A percentile compares a stretch with the other conserved stretches of the same genome.
Conservation (phyloP, 768 basidiomycete species). For the Clitopilus passeckerianus region DNA sequence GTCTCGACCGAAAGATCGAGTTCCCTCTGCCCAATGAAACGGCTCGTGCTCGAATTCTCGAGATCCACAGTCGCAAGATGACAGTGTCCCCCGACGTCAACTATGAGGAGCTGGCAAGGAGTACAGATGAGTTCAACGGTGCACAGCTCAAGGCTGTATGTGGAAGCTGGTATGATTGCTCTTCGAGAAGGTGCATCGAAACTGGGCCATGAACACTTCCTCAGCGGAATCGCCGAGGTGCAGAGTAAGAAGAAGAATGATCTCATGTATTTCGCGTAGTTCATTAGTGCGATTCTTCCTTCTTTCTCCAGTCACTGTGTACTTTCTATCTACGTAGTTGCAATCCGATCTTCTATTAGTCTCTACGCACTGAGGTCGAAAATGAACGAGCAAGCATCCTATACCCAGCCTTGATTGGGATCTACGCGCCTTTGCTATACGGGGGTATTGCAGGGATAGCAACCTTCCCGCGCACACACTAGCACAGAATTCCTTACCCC, state of each 20-base stretch:
- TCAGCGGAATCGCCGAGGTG: slow-evolving; percentile 88
- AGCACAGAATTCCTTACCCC: too few relatives aligned
- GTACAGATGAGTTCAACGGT: slow-evolving; percentile 98
- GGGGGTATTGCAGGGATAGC: too few relatives aligned
- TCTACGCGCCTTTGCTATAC: too few relatives aligned
- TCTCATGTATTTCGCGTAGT: slow-evolving; percentile 88
- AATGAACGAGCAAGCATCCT: too few relatives aligned
- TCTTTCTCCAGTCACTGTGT: background rate
- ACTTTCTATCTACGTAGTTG: too few relatives aligned
- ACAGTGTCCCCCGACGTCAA: slow-evolving; percentile 83
- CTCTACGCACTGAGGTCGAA: too few relatives aligned
- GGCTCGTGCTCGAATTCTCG: slow-evolving; percentile 92
- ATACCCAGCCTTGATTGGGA: too few relatives aligned
- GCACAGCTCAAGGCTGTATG: slow-evolving; percentile 96
- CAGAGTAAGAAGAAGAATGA: slow-evolving; percentile 99
- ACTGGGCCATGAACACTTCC: slow-evolving; percentile 91
- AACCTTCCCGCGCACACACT: too few relatives aligned
- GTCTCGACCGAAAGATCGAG: slow-evolving; percentile 97
- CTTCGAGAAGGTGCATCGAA: slow-evolving; percentile 87
- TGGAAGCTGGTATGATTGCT: slow-evolving; percentile 99
- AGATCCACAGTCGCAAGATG: slow-evolving; percentile 98
- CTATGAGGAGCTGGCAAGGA: slow-evolving; percentile 93
- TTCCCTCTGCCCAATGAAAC: slow-evolving; percentile 96
- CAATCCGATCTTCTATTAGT: too few relatives aligned
- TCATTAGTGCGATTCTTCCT: background rate